Evolutionary conservation across 306 rosid genomes (phyloP).

Genomic region (Cotoneaster glaucophyllus): DNA sequence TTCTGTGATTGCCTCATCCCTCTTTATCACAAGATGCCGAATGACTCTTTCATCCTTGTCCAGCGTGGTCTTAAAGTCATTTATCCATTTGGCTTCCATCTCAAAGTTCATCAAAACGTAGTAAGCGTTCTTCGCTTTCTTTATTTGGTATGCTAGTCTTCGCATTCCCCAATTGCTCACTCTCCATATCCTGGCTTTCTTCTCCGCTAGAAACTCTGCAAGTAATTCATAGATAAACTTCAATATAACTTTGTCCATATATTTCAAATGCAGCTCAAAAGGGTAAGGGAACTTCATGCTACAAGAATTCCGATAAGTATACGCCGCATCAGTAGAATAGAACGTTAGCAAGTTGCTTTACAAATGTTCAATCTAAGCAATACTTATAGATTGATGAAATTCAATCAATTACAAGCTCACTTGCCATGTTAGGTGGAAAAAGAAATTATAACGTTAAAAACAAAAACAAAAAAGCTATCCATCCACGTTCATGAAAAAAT

Average conservation of each 20-base stretch:
- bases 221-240: background rate
- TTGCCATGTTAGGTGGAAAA: background rate
- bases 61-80: conserved; percentile 32
- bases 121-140: conserved; percentile 72
- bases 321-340: background rate
- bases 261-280: background rate
- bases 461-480: background rate
- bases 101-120: conserved; percentile 85
- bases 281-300: background rate
- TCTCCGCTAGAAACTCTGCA: conserved; percentile 80
- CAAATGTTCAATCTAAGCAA: background rate
- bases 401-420: background rate
- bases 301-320: background rate
- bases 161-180: conserved; percentile 92
- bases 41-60: conserved; percentile 89
- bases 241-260: conserved; percentile 4
- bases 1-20: conserved; percentile 73
- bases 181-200: conserved; percentile 85
- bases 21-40: conserved; percentile 79
- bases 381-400: background rate
- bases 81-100: conserved; percentile 27
- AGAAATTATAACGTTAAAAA: background rate
- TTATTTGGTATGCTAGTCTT: conserved; percentile 68
- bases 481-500: background rate
- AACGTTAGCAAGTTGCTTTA: background rate